phyloP scores from a whole-genome alignment of 768 basidiomycete genomes.

The Asterophora parasitica region DNA sequence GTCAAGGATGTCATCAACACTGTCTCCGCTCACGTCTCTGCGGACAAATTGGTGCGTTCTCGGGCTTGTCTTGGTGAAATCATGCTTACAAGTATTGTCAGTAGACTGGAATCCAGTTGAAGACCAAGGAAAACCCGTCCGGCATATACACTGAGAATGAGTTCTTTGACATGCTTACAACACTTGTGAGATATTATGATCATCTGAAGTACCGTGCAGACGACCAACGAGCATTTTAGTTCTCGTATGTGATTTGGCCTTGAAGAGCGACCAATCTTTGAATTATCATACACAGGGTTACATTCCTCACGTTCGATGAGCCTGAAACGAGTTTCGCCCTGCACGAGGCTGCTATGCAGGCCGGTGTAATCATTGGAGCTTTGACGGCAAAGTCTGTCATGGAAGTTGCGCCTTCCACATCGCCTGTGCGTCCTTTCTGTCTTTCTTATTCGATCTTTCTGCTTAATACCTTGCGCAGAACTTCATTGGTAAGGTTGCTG shows the following conservation, averaged over 20 bases:
- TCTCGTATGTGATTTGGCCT: slow-evolving; percentile 6
- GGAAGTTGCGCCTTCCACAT: slow-evolving; percentile 18
- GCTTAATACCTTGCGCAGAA: not conserved
- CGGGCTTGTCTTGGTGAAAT: not conserved
- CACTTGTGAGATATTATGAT: slow-evolving; percentile 23
- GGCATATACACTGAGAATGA: slow-evolving; percentile 45
- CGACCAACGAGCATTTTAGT: too few relatives aligned
- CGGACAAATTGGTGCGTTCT: slow-evolving; percentile 4
- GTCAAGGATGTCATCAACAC: slow-evolving; percentile 3
- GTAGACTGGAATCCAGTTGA: slow-evolving; percentile 37
- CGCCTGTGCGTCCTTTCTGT: slow-evolving; percentile 18
- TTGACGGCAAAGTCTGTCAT: slow-evolving; percentile 28
- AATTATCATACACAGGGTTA: slow-evolving; percentile 8
- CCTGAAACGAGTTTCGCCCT: slow-evolving; percentile 30
- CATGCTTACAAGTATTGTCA: not conserved
- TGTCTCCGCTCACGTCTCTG: slow-evolving; percentile 3
- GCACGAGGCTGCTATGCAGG: slow-evolving; percentile 22
- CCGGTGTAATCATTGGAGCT: slow-evolving; percentile 23
- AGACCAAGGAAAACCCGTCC: slow-evolving; percentile 40
- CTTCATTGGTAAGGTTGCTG: slow-evolving; percentile 2
- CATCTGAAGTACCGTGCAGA: not conserved
- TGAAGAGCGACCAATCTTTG: too few relatives aligned
- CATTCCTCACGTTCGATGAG: slow-evolving; percentile 24
- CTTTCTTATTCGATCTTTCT: not conserved
- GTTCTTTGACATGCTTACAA: slow-evolving; percentile 38